phyloP scores from a whole-genome alignment of 257 asterid species.

The Cinchona pubescens region DNA sequence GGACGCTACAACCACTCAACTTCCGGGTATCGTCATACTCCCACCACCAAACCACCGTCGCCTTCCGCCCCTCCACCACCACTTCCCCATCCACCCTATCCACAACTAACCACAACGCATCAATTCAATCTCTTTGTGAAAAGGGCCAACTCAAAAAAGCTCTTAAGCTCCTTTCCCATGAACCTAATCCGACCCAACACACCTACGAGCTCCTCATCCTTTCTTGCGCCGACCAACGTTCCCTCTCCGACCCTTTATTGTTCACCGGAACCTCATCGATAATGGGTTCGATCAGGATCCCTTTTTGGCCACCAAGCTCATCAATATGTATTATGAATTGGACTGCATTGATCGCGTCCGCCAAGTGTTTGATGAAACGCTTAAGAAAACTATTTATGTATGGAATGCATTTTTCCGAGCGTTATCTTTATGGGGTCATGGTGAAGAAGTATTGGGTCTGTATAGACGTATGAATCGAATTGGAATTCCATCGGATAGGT shows the following conservation, averaged over 20 bases:
- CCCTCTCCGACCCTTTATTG: constrained; percentile 42
- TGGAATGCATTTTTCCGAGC: constrained; percentile 89
- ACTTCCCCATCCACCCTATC: constrained; percentile 16
- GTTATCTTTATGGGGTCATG: constrained; percentile 58
- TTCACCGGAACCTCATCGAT: constrained; percentile 50
- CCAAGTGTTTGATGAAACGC: constrained; percentile 71
- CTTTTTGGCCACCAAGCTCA: constrained; percentile 86
- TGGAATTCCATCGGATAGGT: constrained; percentile 71
- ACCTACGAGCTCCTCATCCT: constrained; percentile 80
- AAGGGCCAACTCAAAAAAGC: constrained; percentile 80
- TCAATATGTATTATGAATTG: constrained; percentile 54
- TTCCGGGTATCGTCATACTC: constrained; percentile 17
- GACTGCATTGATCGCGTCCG: constrained; percentile 51
- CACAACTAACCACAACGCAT: constrained; percentile 37
- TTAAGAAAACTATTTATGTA: constrained; percentile 51
- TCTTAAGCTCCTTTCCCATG: constrained; percentile 54
- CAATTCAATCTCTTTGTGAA: constrained; percentile 75
- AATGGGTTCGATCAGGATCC: constrained; percentile 76
- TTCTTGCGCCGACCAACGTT: constrained; percentile 46
- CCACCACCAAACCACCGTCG: constrained; percentile 20
- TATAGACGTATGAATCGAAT: constrained; percentile 59
- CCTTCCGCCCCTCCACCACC: constrained; percentile 22
- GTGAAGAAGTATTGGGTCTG: constrained; percentile 60
- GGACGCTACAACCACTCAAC: constrained; percentile 30
- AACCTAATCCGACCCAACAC: constrained; percentile 58